Evolutionary conservation across 2,329 filamentous ascomycete genomes (phyloP), one percentile per base, ranked within the genome.

Genomic region (Paraphaeosphaeria minitans): DNA sequence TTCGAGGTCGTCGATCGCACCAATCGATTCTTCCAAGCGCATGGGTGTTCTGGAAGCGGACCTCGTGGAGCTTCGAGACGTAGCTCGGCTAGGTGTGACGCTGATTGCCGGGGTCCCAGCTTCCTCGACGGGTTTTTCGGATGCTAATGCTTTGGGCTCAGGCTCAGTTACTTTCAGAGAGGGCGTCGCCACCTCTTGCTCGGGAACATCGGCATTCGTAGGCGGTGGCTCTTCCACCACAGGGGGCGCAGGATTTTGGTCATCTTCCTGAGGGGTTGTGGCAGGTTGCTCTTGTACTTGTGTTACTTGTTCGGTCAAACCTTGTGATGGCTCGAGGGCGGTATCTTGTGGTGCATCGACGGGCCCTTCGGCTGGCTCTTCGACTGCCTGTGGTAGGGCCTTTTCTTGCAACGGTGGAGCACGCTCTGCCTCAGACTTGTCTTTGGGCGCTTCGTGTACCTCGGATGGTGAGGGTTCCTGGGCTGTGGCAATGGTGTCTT

Each of bases 1-100:
- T 57, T 84, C 81, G 8, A 84, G 75, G 2, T 77, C 79, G 63
- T 85, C 83, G 37, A 84, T 75, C 4, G 81, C 83, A 55, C 80
- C 78, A 31, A 84, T 80, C 2, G 81, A 80, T 58, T 82, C 78
- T 61, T 82, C 79, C 29, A 77, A 67, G 8, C 71, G 72, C 66
- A 77, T 75, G 10, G 74, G 71, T 22, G 68, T 68, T 54, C 65
- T 73, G 13, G 69, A 66, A 1, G 66, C 66, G 43, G 64, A 61
- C 29, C 50, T 56, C 5, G 62, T 64, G 14, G 64, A 56, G 22
- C 64, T 72, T 43, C 66, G 65, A 4, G 66, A 71, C 12, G 61
- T 59, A 24, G 67, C 64, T 43, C 70, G 62, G 48, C 59, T 68
- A 9, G 69, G 63, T 27, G 61, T 60, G 47, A 61, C 60, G 56